A percentile compares a stretch with the other conserved stretches of the same genome.
These are phyloP conservation scores for Lachancea sp. DNA, from an alignment of 805 yeast genomes.

Conservation along the genomic window DNA sequence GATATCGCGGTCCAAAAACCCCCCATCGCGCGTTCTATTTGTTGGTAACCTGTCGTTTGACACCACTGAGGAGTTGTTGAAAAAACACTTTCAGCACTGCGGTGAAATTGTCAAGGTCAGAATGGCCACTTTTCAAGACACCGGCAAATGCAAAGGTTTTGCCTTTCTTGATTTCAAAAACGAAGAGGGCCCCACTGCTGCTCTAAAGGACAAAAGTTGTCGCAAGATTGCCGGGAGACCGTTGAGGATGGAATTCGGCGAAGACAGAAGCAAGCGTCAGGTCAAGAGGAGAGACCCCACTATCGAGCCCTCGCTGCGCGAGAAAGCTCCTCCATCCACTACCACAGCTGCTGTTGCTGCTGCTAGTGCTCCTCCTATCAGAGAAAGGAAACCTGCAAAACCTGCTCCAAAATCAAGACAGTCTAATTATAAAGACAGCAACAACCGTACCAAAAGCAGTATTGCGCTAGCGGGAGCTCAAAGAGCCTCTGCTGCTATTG, in stretches of 20 bases:
- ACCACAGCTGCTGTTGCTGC: not conserved
- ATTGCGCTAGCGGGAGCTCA: conserved; percentile 83
- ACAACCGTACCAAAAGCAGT: conserved; percentile 63
- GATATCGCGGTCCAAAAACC: conserved; percentile 55
- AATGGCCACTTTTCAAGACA: conserved; percentile 97
- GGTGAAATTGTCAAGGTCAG: conserved; percentile 80
- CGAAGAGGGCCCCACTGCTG: conserved; percentile 75
- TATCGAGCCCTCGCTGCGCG: conserved; percentile 7
- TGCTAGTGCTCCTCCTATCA: conserved; percentile 11
- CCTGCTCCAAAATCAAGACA: conserved; percentile 11
- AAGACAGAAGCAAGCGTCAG: conserved; percentile 78
- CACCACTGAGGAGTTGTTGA: conserved; percentile 72
- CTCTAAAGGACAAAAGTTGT: conserved; percentile 65
- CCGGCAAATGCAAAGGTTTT: conserved; percentile 95
- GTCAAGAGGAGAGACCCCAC: conserved; percentile 37
- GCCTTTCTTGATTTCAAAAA: conserved; percentile 83
- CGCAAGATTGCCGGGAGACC: conserved; percentile 65
- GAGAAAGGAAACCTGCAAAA: conserved; percentile 5
- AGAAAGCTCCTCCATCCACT: conserved; percentile 4
- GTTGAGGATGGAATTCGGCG: conserved; percentile 85
- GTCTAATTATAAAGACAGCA: conserved; percentile 27
- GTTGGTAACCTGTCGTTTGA: conserved; percentile 93
- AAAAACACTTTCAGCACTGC: conserved; percentile 82
- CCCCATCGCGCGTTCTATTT: conserved; percentile 82
- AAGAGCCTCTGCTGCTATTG: conserved; percentile 84